phyloP scores from a whole-genome alignment of 768 basidiomycete species.

The Tulasnella sp. region DNA sequence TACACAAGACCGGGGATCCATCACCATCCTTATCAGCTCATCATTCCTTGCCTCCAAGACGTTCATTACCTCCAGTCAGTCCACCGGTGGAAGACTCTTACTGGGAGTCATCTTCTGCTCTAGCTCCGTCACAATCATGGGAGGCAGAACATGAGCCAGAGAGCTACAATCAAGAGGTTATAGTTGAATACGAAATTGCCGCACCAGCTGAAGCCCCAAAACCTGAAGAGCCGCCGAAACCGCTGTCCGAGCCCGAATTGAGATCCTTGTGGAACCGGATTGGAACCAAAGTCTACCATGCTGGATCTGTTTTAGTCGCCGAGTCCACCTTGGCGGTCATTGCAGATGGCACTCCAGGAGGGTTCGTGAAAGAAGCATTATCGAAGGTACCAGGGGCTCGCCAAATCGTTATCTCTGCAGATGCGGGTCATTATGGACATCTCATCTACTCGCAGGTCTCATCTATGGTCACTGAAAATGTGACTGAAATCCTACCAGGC shows the following conservation, averaged over 20 bases:
- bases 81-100: too few species aligned
- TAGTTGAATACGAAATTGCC: too few species aligned
- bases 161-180: too few species aligned
- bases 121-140: too few species aligned
- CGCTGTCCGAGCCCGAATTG: slow-evolving; percentile 43
- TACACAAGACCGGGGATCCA: neutral
- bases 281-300: slow-evolving; percentile 60
- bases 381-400: slow-evolving; percentile 49
- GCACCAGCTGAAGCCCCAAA: slow-evolving; percentile 29
- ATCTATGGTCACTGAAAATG: slow-evolving; percentile 49
- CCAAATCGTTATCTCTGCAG: slow-evolving; percentile 27
- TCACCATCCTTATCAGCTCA: neutral
- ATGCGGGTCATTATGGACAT: slow-evolving; percentile 43
- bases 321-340: slow-evolving; percentile 66
- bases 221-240: slow-evolving; percentile 20
- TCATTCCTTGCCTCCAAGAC: neutral
- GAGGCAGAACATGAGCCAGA: too few species aligned
- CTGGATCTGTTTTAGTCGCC: slow-evolving; percentile 52
- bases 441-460: slow-evolving; percentile 63
- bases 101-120: too few species aligned
- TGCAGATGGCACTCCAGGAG: slow-evolving; percentile 73
- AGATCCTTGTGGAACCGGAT: slow-evolving; percentile 56
- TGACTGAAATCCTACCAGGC: slow-evolving; percentile 74
- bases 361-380: slow-evolving; percentile 60
- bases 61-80: neutral